Base-by-base conservation (phyloP, 208 protist species). In the Trypanosoma avium region DNA sequence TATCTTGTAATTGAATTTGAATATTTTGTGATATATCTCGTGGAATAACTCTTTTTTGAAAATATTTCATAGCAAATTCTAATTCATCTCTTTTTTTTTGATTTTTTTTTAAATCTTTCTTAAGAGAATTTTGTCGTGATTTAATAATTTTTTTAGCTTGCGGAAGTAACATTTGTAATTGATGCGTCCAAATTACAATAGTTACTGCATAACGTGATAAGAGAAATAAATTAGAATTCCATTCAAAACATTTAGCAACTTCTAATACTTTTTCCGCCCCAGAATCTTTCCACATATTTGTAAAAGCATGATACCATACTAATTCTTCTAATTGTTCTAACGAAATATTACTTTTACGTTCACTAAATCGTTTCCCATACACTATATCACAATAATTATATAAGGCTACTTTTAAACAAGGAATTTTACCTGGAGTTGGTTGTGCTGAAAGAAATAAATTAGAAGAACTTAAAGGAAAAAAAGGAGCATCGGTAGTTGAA, bases 161-260 rank as follows among this genome's bases (percentile, higher is more conserved):
- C 19, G 67, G 77, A 36, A 94, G 55, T 47, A 76, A 21, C 29
- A 64, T 52, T 13, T 32, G 13, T 3, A 94, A 53, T 66, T 94
- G 84, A 29, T 57, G 69, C 13, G 75, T 71, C 82, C 84, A 94
- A 55, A 78, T 49, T 61, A 81, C 77, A 27, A 94, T 47, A 26
- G 72, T 79, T 24, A 88, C 40, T 13, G 77, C 77, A 9, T 61
- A 42, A 21, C 75, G 54, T 0, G 74, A 73, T 9, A 81, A 35
- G 22, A 75, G 57, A 35, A 82, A 72, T 3, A 33, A 50, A 8
- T 54, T 12, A 17, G 78, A 53, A 54, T 73, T 67, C 48, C 68
- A 63, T 67, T 94, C 78, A 38, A 94, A 89, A 40, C 46, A 19
- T 15, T 67, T 52, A 8, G 75, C 61, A 17, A 66, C 60, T 15